phyloP scores from a whole-genome alignment of 2,329 filamentous ascomycete species.

The Exophiala sp. region DNA sequence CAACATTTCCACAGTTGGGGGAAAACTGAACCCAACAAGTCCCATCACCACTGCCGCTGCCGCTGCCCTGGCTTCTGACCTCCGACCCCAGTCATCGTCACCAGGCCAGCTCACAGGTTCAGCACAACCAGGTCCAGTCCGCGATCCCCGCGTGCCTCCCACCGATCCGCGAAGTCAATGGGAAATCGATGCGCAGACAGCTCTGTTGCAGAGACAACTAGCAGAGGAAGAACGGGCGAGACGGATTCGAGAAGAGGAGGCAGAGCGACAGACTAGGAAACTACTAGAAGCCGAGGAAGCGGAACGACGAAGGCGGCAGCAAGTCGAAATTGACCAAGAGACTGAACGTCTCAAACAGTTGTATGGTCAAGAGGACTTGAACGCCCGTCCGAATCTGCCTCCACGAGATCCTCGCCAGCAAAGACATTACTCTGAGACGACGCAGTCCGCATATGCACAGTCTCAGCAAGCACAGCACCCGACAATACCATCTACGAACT shows the following conservation, averaged over 20 bases:
- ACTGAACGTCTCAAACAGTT: conserved; percentile 65
- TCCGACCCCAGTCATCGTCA: conserved; percentile 8
- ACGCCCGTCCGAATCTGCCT: conserved; percentile 19
- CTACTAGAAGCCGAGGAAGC: conserved; percentile 54
- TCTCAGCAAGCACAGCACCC: conserved; percentile 13
- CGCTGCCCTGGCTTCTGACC: conserved; percentile 1
- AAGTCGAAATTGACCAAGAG: conserved; percentile 67
- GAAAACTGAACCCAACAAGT: conserved; percentile 28
- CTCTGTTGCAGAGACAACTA: conserved; percentile 41
- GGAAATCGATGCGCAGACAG: conserved; percentile 51
- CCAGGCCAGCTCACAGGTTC: conserved; percentile 28
- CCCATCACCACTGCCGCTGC: conserved; percentile 20
- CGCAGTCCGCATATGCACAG: conserved; percentile 17
- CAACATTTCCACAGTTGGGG: conserved; percentile 56
- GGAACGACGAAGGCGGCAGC: conserved; percentile 46
- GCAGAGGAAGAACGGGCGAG: conserved; percentile 43
- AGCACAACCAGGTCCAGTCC: not conserved
- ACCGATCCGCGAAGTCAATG: conserved; percentile 52
- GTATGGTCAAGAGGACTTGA: conserved; percentile 44
- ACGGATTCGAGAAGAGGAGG: conserved; percentile 48
- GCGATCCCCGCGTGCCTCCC: conserved; percentile 34
- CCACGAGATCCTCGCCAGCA: conserved; percentile 17
- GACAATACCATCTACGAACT: conserved; percentile 1
- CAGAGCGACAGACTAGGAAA: conserved; percentile 51
- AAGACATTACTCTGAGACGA: conserved; percentile 21